Evolutionary conservation across 306 rosid species (phyloP), one percentile per base, ranked within the genome.

Genomic region (Quercus suber): DNA sequence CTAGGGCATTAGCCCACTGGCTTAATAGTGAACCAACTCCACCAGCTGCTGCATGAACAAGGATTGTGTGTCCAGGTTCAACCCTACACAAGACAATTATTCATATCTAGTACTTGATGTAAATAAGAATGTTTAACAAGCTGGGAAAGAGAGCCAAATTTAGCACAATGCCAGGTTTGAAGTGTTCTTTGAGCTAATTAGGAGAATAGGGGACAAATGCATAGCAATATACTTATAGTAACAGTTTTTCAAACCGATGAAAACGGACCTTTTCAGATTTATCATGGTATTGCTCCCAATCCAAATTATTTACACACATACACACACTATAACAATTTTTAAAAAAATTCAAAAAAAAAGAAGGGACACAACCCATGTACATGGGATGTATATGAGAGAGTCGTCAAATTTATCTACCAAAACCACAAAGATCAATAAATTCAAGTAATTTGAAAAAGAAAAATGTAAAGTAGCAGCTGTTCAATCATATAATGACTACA

Each of bases 1-100:
- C 97, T 97, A 94, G 93, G 64, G 89, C 90, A 76, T 89, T 90
- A 79, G 90, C 97, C 98, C 98, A 92, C 71, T 94, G 98, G 83
- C 97, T 86, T 84, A 94, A 83, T 18, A 94, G 88, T 69, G 98
- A 92, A 70, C 98, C 98, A 37, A 91, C 93, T 76, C 97, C 97
- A 73, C 98, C 98, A 61, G 98, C 98, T 53, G 98, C 97, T 5
- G 98, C 98, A 75, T 92, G 98, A 55, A 92, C 87, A 28, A 94
- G 97, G 73, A 94, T 73, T 1, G 92, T 84, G 74, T 94, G 92
- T 73, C 92, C 97, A n/a, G 88, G 82, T 75, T 92, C 89, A 81
- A 94, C 97, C 97, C 98, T 92, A 76, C 28, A 77, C 25, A 4
- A 27, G 9, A n/a, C 51, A 17, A 73, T 41, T 41, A 17, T 69